Base-by-base conservation (phyloP, 805 yeast genomes). In the Candida tibetensis region DNA sequence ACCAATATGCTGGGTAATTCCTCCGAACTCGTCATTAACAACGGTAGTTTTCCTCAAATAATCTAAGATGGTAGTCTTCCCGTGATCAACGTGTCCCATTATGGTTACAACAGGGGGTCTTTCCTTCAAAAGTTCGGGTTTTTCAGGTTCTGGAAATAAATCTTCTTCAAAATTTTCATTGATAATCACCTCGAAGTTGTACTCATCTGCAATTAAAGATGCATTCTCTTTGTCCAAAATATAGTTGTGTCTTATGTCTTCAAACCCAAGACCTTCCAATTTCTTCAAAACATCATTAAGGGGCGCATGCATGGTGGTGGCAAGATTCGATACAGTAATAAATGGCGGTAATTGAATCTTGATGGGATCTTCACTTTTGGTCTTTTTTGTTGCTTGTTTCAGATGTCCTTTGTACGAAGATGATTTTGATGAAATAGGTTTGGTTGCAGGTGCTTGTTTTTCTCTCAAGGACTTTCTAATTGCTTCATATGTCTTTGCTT, bases 41-140 rank as follows among this genome's bases (percentile, higher is more conserved):
- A 93, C 79, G 0, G 90, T 78, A 0, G 96, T 84, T 48, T 86
- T 88, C 31, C 98, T 72, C 51, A 93, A 66, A 53, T 80, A 78
- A 59, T 93, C 99, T 39, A 93, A 72, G 43, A 93, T 82, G 0
- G 99, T 91, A 2, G 99, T 93, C 58, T 93, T 93, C 2, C 99
- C 99, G 56, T 93, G 99, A 61, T 93, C 99, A 21, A 93, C 99
- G 60, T 93, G 99, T 2, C 99, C 99, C 98, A 93, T 93, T 36
- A 93, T 86, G 0, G 99, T 90, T 4, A 93, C 97, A 17, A 93
- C 83, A 0, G 99, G 99, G 0, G 99, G 89, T 47, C 98, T 69
- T 5, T 81, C 71, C 31, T 76, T 78, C 45, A 83, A 57, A 16
- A 62, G 53, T 5, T 64, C 62, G n/a, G 58, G 54, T 19, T 72